Base-by-base conservation (phyloP, 257 asterid species). In the Solanum bulbocastanum region DNA sequence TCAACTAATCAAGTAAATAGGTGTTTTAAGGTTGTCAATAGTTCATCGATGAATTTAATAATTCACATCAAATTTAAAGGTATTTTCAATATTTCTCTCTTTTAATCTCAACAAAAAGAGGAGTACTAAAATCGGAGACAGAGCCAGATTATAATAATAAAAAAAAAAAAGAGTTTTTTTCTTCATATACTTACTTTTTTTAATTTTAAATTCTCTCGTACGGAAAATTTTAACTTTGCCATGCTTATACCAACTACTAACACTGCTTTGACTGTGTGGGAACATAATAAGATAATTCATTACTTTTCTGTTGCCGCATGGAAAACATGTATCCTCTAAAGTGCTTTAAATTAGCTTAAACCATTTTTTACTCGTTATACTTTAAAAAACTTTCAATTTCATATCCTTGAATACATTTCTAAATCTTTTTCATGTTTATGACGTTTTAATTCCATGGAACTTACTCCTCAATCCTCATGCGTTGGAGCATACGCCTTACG, bases 31-130 rank as follows among this genome's bases (percentile, higher is more conserved):
- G 1, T 18, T 52, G 4, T 52, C 62, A 18, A 6, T 52, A 52
- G 23, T 52, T 16, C 0, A 18, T 5, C 9, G 4, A 52, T 52
- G 0, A 52, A 52, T 16, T 52, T 18, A 52, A 52, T 16, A 52
- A 52, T 52, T 52, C 10, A 0, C 10, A 18, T 52, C 0, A 52
- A 18, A 0, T 52, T 2, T 52, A 52, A 0, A 52, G 8, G 1
- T 52, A 0, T 52, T 16, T 52, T 52, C 62, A 52, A 52, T 44
- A 44, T 0, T 46, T 46, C 15, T 46, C 56, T 46, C 56, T 13
- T 46, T 46, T 46, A 46, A 13, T 46, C 9, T 49, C 60, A 16
- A 49, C 8, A 0, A 49, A 16, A 49, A 1, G 0, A 49, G 1
- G 60, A 49, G 60, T 49, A 49, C 60, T 15, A 49, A 49, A 49